Base-by-base conservation (phyloP, 2,329 filamentous ascomycete species). In the Knufia petricola region DNA sequence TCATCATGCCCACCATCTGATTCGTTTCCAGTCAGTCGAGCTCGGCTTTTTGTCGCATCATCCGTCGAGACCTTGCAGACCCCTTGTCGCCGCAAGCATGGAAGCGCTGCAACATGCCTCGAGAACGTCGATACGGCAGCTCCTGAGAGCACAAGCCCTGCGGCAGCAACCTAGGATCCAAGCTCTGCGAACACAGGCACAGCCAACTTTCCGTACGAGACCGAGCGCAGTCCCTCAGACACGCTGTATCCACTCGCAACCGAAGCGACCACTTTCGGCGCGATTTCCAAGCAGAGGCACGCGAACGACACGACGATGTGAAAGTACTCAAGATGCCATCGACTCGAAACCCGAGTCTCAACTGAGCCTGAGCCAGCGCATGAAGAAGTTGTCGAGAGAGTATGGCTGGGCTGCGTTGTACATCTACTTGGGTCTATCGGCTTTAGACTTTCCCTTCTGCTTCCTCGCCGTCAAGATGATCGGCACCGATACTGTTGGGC, bases 401-500 rank as follows among this genome's bases (percentile, higher is more conserved):
- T 98, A 98, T 66, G 92, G 92, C 34, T 96, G 89, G 87, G 78
- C 85, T 2, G 89, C 89, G 1, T 67, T 95, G 3, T 90, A 88
- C n/a, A 86, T 98, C 12, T 98, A 98, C 66, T 67, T 95, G 9
- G 74, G 74, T 1, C 69, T 98, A 48, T 89, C 85, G 36, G 84
- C 85, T 31, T 69, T 95, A 45, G 92, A 98, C 68, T 94, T 96
- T 56, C 92, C 92, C 0, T 86, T 96, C 63, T 96, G 90, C 69
- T 98, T 95, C 69, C 68, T 94, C 48, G 79, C 92, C 8, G 92
- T 98, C 40, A 78, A 83, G 50, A 71, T 81, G 46, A 76, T 95
- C 1, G 92, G 92, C 13, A 85, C 86, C 0, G 92, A 98, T 21
- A 78, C 78, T 48, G 92, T 98, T 60, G 89, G 87, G 4, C 63